Conservation (phyloP, 169 alveolate species). For the Babesia microti region DNA sequence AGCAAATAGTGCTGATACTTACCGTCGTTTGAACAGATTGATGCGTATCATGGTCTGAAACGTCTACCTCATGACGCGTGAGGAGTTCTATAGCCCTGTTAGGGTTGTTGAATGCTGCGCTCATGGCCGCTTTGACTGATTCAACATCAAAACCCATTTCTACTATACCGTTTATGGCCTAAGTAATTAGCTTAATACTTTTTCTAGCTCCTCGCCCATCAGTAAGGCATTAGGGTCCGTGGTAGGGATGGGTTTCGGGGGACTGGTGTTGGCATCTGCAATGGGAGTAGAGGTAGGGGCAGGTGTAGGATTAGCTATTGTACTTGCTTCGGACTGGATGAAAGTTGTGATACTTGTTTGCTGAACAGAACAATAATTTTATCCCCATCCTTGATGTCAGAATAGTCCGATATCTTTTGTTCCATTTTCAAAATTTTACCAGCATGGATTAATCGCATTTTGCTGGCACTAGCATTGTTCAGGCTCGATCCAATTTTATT, state of each 20-base stretch:
- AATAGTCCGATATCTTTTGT: constrained; percentile 37
- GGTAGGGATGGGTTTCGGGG: not conserved
- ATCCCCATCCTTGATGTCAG: constrained; percentile 68
- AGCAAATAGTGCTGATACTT: constrained; percentile 3
- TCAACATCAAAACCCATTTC: constrained; percentile 85
- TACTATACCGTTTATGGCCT: constrained; percentile 66
- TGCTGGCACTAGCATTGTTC: constrained; percentile 59
- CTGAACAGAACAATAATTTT: constrained; percentile 55
- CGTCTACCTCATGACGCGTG: constrained; percentile 38
- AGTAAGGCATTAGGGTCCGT: not conserved
- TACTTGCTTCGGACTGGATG: constrained; percentile 1
- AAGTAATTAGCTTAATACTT: not conserved
- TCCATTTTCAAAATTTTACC: constrained; percentile 64
- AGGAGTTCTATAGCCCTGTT: constrained; percentile 90
- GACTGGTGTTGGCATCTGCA: no score
- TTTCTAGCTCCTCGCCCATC: no score
- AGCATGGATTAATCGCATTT: constrained; percentile 65
- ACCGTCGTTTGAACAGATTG: constrained; percentile 9
- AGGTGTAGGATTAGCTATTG: not conserved
- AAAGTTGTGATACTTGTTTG: constrained; percentile 24
- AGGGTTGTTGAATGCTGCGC: constrained; percentile 89
- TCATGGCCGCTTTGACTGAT: constrained; percentile 75
- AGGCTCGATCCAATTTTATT: constrained; percentile 45
- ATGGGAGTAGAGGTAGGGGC: not conserved
- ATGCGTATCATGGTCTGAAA: constrained; percentile 15